Evolutionary conservation across 148 eudicot species (phyloP).

Genomic region (Pouteria glomerata): DNA sequence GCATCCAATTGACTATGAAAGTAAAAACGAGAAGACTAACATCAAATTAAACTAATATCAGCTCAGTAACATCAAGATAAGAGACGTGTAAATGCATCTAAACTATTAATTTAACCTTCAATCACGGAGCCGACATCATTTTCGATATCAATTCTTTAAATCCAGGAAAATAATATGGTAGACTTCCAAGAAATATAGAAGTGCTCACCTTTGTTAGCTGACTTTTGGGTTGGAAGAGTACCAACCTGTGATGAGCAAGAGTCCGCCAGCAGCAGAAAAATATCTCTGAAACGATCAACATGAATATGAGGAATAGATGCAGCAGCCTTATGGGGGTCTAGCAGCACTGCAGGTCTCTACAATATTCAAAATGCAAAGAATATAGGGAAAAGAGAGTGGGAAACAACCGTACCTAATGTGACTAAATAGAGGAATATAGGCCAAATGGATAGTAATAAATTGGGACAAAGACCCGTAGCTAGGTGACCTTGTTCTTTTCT

Average conservation of each 20-base stretch:
- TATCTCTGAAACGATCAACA: background rate
- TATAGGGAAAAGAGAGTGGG: background rate
- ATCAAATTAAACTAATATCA: no score
- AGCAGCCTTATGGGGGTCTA: no score
- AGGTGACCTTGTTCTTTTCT: background rate
- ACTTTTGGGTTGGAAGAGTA: no score
- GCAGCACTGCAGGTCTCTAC: no score
- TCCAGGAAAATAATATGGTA: background rate
- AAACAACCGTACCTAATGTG: background rate
- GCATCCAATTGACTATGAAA: background rate
- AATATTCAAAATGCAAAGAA: no score
- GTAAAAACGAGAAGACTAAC: no score
- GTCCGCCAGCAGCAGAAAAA: background rate
- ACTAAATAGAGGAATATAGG: background rate
- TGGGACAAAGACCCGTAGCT: conserved; percentile 5
- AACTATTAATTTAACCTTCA: no score
- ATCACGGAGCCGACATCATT: no score
- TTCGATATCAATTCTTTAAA: background rate
- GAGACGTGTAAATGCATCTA: no score
- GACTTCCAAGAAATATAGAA: background rate
- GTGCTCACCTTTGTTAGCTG: background rate
- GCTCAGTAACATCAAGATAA: no score
- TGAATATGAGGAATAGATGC: background rate
- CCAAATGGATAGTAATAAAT: background rate
- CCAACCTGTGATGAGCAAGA: no score